Percentiles rank a stretch among this genome's conserved stretches.
Evolutionary conservation across 345 rosid genomes (phyloP).

Genomic region (Aethionema arabicum): DNA sequence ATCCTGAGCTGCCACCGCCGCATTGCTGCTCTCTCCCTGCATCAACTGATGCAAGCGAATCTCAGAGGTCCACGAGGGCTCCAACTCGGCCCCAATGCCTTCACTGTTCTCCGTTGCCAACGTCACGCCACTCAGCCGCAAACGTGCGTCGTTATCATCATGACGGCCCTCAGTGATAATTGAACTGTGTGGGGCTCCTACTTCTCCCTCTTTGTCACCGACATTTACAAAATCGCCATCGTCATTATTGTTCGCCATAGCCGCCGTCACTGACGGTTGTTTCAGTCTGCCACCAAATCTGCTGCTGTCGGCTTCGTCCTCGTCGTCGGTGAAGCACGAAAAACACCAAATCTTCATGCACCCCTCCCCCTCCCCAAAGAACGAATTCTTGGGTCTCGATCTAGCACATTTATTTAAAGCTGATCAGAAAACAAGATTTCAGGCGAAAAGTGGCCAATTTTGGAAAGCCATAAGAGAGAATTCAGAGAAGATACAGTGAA

Average conservation of each 20-base stretch:
- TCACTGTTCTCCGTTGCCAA: slow-evolving; percentile 30
- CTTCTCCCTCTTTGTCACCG: slow-evolving; percentile 35
- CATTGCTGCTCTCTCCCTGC: slow-evolving; percentile 61
- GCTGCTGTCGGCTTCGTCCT: slow-evolving; percentile 30
- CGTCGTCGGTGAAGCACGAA: slow-evolving; percentile 55
- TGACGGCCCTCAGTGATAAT: slow-evolving; percentile 17
- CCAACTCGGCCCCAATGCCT: slow-evolving; percentile 30
- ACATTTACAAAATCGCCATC: slow-evolving; percentile 36
- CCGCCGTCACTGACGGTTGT: slow-evolving; percentile 31
- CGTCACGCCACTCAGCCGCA: slow-evolving; percentile 45
- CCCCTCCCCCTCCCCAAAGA: slow-evolving; percentile 19
- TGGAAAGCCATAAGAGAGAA: not conserved
- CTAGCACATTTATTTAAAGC: slow-evolving; percentile 40
- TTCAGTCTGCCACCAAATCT: slow-evolving; percentile 7
- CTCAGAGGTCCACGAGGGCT: slow-evolving; percentile 27
- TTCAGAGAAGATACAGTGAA: slow-evolving; percentile 10
- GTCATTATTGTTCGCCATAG: slow-evolving; percentile 29
- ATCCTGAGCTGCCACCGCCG: slow-evolving; percentile 27
- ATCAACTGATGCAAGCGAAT: slow-evolving; percentile 24
- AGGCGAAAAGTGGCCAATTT: slow-evolving; percentile 26
- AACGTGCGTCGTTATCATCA: slow-evolving; percentile 15
- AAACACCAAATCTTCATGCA: slow-evolving; percentile 97
- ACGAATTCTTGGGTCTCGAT: slow-evolving; percentile 58
- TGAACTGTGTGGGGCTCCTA: slow-evolving; percentile 25
- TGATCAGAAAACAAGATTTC: slow-evolving; percentile 20